Evolutionary conservation across 169 alveolate genomes (phyloP), one percentile per base, ranked within the genome.

Genomic region (Plasmodium gaboni): DNA sequence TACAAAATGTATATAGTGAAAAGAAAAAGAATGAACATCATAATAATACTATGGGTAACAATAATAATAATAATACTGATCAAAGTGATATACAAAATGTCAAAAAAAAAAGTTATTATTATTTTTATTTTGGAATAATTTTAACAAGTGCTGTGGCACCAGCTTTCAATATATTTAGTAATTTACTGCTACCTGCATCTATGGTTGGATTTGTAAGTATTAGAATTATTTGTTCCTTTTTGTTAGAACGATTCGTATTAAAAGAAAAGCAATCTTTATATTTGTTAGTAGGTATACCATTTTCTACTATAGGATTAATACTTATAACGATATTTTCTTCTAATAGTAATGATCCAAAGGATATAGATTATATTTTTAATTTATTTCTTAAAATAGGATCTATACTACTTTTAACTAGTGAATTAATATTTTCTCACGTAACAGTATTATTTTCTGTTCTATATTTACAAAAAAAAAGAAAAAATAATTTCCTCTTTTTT

Each of bases 191-290:
- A 5, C 87, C 87, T 12, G 65, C 69, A 19, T 73, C 87, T 2
- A 73, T 73, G 87, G 87, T 73, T 13, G 87, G 87, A n/a, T 73
- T 73, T 42, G 87, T 73, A 19, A 73, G 87, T 61, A 24, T 73
- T 13, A 22, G 87, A 51, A 68, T 73, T 48, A 73, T 73, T 13
- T 73, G 71, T 61, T 73, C 87, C 44, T 7, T 57, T 13, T 63
- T 73, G 59, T 44, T 73, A 17, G 87, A 73, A 73, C 32, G 9
- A 4, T 73, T 73, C 55, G 71, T 73, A 1, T 46, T 73, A 15
- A 73, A 57, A 61, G 87, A 73, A 46, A 42, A 51, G 32, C 71
- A 73, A 46, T 46, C 87, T 4, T 4, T 57, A 28, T 73, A 73
- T 46, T 73, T 73, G 44, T 73, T 55, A 22, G 69, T 57, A 5